A percentile compares a stretch with the other conserved stretches of the same genome.
These are phyloP conservation scores for Candida boleticola DNA, from an alignment of 805 yeast species.

Conservation along the genomic window DNA sequence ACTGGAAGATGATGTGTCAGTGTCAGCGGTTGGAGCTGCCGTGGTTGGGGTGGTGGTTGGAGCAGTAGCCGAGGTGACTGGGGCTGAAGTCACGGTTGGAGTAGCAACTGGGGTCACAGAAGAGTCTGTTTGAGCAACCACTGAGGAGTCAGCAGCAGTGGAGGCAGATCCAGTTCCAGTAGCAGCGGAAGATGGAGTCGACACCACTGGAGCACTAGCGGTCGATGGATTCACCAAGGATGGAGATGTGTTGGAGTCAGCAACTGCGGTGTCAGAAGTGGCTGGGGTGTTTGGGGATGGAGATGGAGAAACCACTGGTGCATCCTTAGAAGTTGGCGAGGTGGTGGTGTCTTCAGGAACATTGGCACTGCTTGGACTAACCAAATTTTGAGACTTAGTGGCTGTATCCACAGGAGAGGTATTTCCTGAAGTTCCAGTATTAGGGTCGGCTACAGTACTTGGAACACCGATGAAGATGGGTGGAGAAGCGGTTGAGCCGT, in stretches of 20 bases:
- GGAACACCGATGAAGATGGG: background rate
- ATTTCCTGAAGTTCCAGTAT: slow-evolving; percentile 4
- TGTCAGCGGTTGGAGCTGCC: background rate
- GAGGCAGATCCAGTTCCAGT: background rate
- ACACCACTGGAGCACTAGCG: slow-evolving; percentile 1
- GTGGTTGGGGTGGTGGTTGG: background rate
- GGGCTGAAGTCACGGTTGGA: background rate
- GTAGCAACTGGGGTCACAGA: background rate
- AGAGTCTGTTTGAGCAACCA: background rate
- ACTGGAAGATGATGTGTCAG: background rate
- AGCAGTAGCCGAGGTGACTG: background rate
- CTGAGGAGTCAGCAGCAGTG: background rate
- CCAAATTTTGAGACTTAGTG: slow-evolving; percentile 1
- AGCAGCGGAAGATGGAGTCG: slow-evolving; percentile 2
- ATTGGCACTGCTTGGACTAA: slow-evolving; percentile 1
- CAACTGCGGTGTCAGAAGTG: background rate
- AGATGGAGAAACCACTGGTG: background rate
- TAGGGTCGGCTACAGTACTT: background rate
- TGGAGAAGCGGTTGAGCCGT: background rate
- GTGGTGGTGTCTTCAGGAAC: background rate
- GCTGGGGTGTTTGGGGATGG: background rate
- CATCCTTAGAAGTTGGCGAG: background rate
- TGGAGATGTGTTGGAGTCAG: background rate
- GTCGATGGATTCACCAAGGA: slow-evolving; percentile 1
- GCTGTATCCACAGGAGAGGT: slow-evolving; percentile 4